Evolutionary conservation across 2,329 filamentous ascomycete species (phyloP).

Genomic region (Cytospora piceicola): DNA sequence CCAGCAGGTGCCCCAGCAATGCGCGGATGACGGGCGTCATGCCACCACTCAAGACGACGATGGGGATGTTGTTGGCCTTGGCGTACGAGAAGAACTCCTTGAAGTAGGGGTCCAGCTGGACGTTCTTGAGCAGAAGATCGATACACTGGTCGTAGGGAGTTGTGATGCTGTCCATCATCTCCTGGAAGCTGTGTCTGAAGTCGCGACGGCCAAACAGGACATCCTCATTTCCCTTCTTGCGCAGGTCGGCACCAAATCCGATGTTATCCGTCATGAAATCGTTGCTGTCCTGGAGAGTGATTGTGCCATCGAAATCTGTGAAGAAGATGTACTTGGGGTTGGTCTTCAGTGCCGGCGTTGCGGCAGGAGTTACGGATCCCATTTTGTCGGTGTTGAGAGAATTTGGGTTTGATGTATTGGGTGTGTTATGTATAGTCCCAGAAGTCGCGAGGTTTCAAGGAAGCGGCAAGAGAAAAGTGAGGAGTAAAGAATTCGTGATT

Average conservation of each 20-base stretch:
- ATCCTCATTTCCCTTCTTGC: constrained; percentile 73
- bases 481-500: not conserved
- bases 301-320: constrained; percentile 97
- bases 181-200: constrained; percentile 85
- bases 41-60: constrained; percentile 88
- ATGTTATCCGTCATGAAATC: constrained; percentile 86
- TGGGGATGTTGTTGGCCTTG: constrained; percentile 79
- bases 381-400: constrained; percentile 39
- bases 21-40: constrained; percentile 92
- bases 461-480: not conserved
- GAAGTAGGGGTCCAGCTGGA: constrained; percentile 88
- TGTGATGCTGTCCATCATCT: constrained; percentile 88
- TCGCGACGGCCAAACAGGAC: constrained; percentile 71
- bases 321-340: constrained; percentile 96
- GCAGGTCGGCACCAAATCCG: constrained; percentile 75
- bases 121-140: constrained; percentile 75
- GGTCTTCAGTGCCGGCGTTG: constrained; percentile 63
- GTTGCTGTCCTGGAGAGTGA: constrained; percentile 73
- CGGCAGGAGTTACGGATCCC: constrained; percentile 44
- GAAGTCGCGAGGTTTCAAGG: not conserved
- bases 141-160: constrained; percentile 84
- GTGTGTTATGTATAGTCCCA: not conserved
- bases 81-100: constrained; percentile 86
- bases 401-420: no score
- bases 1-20: constrained; percentile 78